A percentile compares a stretch with the other conserved stretches of the same genome.
phyloP scores from a whole-genome alignment of 305 asterid genomes.

The Rubia tinctorum region DNA sequence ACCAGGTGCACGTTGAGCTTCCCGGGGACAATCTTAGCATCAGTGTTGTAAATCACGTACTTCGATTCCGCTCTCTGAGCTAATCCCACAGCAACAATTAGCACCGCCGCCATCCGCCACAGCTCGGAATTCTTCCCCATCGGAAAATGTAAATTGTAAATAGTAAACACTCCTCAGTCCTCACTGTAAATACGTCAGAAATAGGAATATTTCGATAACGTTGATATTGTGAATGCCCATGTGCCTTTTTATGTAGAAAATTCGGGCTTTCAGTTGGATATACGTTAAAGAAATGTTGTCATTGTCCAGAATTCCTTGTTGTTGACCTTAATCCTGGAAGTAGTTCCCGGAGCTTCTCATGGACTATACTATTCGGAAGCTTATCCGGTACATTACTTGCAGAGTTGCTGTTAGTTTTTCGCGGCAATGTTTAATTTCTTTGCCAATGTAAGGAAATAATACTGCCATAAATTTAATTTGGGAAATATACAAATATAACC shows the following conservation, averaged over 20 bases:
- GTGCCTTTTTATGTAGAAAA: neutral
- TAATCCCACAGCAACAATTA: conserved; percentile 32
- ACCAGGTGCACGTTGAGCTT: conserved; percentile 95
- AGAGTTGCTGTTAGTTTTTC: neutral
- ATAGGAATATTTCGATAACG: neutral
- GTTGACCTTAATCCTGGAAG: conserved; percentile 5
- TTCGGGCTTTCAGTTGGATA: neutral
- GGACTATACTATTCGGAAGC: neutral
- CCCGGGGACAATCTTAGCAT: conserved; percentile 50
- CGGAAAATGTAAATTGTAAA: neutral
- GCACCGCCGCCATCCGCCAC: conserved; percentile 25
- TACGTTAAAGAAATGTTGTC: neutral
- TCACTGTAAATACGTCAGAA: neutral
- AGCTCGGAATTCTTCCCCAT: conserved; percentile 24
- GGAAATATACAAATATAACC: too few species aligned
- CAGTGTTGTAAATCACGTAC: conserved; percentile 78
- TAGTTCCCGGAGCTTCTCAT: neutral
- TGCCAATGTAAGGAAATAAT: neutral
- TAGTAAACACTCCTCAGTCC: neutral
- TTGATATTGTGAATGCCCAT: neutral
- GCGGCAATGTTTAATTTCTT: neutral
- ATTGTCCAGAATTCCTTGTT: neutral
- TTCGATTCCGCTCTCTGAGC: conserved; percentile 50
- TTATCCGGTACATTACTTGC: neutral
- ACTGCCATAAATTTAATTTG: too few species aligned